Base-by-base conservation (phyloP, 345 rosid species). In the Geranium brycei region DNA sequence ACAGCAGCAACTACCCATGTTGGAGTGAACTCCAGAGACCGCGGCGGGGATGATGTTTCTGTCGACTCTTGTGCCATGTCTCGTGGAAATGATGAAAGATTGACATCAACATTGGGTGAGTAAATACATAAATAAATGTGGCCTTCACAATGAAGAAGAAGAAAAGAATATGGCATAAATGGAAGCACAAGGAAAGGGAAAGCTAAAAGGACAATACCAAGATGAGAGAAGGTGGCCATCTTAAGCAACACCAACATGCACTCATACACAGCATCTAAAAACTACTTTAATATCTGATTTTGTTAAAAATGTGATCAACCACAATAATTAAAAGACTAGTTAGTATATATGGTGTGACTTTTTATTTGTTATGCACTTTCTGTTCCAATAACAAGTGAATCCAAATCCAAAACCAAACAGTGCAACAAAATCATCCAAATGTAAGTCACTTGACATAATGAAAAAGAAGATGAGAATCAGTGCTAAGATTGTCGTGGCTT, bases 1-100 rank as follows among this genome's bases (percentile, higher is more conserved):
- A 91, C 87, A 62, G 67, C 80, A 4, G 95, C 95, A 7, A 89
- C 84, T 63, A 85, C 85, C 98, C 96, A 89, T 51, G 96, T 84
- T 38, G 92, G 92, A 15, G 92, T 85, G 66, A 71, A 83, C 77
- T 81, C 82, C 75, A 87, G 70, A 51, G 89, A 84, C 60, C 68
- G 61, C 60, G 68, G 53, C 11, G 53, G 3, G 3, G 53, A 47
- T 47, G 53, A 47, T 47, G 13, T 13, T 7, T 47, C 53, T 8
- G 11, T 23, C 28, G 28, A 23, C 28, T 23, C 5, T 35, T 35
- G 41, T 35, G 41, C 53, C 53, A 47, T 47, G 53, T 47, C 53
- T 47, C 28, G 28, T 23, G 28, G 28, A 23, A 23, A 23, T 23
- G 28, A 23, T 23, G 28, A 23, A 23, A 23, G 28, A 23, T 23